These are phyloP conservation scores for Solanum peruvianum DNA, from an alignment of 257 asterid species.

Conservation along the genomic window DNA sequence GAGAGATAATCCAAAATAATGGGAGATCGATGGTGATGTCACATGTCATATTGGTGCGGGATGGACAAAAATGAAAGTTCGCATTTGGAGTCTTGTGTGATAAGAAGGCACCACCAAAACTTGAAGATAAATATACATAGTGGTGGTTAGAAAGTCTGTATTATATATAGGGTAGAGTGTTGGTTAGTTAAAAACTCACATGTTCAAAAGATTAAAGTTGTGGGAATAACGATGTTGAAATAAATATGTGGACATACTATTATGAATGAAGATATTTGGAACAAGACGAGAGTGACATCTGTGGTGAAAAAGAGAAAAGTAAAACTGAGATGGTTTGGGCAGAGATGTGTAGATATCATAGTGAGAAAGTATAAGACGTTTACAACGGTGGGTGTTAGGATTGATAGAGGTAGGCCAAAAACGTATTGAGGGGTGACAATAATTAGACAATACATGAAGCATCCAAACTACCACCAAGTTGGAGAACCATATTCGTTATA, in stretches of 20 bases:
- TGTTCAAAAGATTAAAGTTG: neutral
- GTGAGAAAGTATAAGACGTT: neutral
- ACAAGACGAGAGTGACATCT: neutral
- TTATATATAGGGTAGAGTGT: neutral
- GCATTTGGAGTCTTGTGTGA: neutral
- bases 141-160: neutral
- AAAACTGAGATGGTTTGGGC: neutral
- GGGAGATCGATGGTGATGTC: neutral
- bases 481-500: neutral
- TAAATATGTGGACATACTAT: neutral
- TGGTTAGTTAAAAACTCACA: neutral
- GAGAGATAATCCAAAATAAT: neutral
- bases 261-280: neutral
- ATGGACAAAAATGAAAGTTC: neutral
- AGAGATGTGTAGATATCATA: no score
- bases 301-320: neutral
- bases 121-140: neutral
- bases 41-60: neutral
- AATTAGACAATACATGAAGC: neutral
- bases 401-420: neutral
- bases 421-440: neutral
- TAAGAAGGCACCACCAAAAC: neutral
- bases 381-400: neutral
- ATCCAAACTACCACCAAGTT: neutral
- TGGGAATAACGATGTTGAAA: neutral